Base-by-base conservation (phyloP, 192 early-diverging fungal species). In the Dissophora globulifera region DNA sequence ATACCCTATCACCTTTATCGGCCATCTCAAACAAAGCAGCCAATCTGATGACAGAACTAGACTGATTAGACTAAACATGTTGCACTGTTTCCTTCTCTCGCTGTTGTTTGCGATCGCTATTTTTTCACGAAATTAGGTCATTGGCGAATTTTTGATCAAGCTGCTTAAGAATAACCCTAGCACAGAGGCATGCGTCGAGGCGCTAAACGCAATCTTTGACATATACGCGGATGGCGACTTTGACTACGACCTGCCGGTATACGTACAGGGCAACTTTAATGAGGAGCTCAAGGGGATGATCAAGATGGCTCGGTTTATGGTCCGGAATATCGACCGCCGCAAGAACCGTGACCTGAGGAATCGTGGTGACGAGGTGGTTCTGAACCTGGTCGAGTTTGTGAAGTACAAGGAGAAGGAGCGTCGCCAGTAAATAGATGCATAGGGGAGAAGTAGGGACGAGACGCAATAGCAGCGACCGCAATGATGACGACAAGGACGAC, bases 181-280 rank as follows among this genome's bases (percentile, higher is more conserved):
- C 20, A 51, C 79, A 17, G 86, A 85, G 42, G 76, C 81, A 20
- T 74, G 89, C 15, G 72, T 88, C 1, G 95, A 97, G 70, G 91
- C 90, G 0, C 67, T 98, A 65, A 93, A 97, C 60, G 87, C 89
- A 22, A 72, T 98, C 35, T 97, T 84, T 62, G 96, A 98, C 64
- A 88, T 97, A 23, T 98, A 96, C 72, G 86, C 87, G 33, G 96
- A 98, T 58, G 82, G 69, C 26, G 87, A 57, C 12, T 96, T 85
- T 69, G 91, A 93, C 64, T 96, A 96, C 61, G 93, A 97, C 66
- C 65, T 69, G 35, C 90, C 93, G 1, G 94, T 96, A 0, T 98
- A 89, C 84, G 91, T 96, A 7, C 64, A 88, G 15, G 85, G 86
- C 17, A 82, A 81, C 16, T 92, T 89, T 57, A 69, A 90, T 19